Conservation (phyloP, 345 rosid species). For the Gossypium herbaceum region DNA sequence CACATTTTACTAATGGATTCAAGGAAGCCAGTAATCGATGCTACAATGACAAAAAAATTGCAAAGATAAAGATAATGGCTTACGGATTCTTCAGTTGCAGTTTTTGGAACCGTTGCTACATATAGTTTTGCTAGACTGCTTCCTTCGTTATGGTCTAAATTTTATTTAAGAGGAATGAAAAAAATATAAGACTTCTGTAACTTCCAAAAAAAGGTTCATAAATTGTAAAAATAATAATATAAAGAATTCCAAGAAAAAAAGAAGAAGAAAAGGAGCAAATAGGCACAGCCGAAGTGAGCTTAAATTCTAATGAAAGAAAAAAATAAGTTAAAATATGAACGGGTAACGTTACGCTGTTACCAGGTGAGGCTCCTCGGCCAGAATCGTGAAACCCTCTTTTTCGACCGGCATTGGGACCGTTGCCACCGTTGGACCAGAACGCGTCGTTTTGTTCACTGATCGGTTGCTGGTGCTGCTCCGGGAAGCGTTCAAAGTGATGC, state of each 20-base stretch:
- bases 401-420: slow-evolving; percentile 30
- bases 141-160: slow-evolving; percentile 47
- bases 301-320: background rate
- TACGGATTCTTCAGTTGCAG: slow-evolving; percentile 54
- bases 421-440: slow-evolving; percentile 28
- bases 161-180: slow-evolving; percentile 5
- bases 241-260: background rate
- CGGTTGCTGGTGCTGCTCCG: slow-evolving; percentile 26
- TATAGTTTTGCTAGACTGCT: slow-evolving; percentile 52
- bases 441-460: slow-evolving; percentile 15
- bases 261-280: background rate
- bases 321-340: background rate
- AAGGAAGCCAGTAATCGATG: background rate
- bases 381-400: slow-evolving; percentile 44
- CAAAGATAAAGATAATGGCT: slow-evolving; percentile 17
- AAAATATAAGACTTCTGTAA: slow-evolving; percentile 2
- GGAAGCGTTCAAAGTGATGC: slow-evolving; percentile 24
- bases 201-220: background rate
- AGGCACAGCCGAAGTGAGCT: background rate
- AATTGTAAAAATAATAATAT: background rate
- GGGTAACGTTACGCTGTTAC: slow-evolving; percentile 14
- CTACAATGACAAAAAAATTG: background rate
- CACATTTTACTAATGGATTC: background rate
- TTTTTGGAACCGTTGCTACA: slow-evolving; percentile 57
- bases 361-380: slow-evolving; percentile 27